Evolutionary conservation across 352 stramenopile genomes (phyloP), one percentile per base, ranked within the genome.

Genomic region (Pythium brachiatum): DNA sequence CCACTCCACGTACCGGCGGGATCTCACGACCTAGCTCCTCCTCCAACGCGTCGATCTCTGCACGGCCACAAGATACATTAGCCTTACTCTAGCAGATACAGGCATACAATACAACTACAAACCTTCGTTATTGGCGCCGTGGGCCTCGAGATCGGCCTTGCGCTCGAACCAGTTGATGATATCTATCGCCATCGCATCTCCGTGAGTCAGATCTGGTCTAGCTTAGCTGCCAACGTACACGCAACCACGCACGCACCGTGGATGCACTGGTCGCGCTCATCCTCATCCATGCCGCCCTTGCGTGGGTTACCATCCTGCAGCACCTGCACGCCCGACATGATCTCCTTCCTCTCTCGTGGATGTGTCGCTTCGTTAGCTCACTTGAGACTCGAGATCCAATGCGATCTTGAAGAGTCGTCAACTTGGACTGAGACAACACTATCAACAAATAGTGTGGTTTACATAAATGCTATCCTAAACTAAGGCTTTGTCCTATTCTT

Each of bases 101-200:
- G 41, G 26, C 9, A 41, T 23, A 18, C 21, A 2, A 3, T 36
- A 16, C 7, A 21, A 31, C 61, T 51, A 88, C 78, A 77, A 23
- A 27, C 41, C 41, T 26, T 48, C 57, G 46, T 74, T 77, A 38
- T 73, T 88, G 52, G 85, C 79, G 21, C 46, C 62, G 0, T 58
- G 74, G 29, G 69, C 56, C 29, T 72, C 65, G n/a, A 92, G 77
- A 60, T 87, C 70, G 20, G 79, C 70, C 67, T 94, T 94, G 56
- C 81, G 81, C 66, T 90, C 67, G 63, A 94, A 92, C 85, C 85
- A 94, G 71, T 77, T 92, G 68, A 92, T 73, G 54, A 94, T 88
- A 32, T 94, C 84, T 48, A 18, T 90, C 7, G 25, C 84, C 26
- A 18, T 90, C 7, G 25, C 4, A 59, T 34, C 29, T 0, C 7